Evolutionary conservation across 2,329 filamentous ascomycete genomes (phyloP), one percentile per base, ranked within the genome.

Genomic region (Xylaria sp.): DNA sequence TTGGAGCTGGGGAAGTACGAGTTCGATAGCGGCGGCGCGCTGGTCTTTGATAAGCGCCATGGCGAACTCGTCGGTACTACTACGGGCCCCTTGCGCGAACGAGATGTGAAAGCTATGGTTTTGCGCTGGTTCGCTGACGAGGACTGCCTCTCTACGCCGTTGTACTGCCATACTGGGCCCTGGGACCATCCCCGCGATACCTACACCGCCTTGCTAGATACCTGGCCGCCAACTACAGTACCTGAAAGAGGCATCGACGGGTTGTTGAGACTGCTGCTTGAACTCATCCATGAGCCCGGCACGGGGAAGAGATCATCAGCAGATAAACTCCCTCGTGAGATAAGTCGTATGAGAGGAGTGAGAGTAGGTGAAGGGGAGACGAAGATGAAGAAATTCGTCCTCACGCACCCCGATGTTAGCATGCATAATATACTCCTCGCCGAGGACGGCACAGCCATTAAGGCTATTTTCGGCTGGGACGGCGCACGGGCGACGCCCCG

Each of bases 391-490:
- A 62, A 56, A 33, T 76, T 76, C 39, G 74, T 75, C 4, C 69
- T 76, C 33, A 55, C 72, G 11, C 73, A 75, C 36, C 65, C 71
- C 3, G 69, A 70, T 39, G 65, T 76, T 15, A 72, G 65, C 22
- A 68, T 76, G 65, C 73, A 67, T 33, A 62, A 76, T 45, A 69
- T 76, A 54, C 60, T 76, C 47, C 49, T 76, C 31, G 68, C 63
- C 9, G 57, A 73, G 3, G 67, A 73, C 44, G 71, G 72, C 22
- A 50, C 66, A 17, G 57, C 66, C 2, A 58, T 74, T 11, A 63
- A 65, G 56, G 73, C 67, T 7, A 72, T 76, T 29, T 53, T 75
- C 0, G 74, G 73, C 20, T 76, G 74, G 74, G 73, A 74, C 29
- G 66, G 69, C 11, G 73, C 68, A 22, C 63, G 68, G 15, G 61